phyloP scores from a whole-genome alignment of 2,329 filamentous ascomycete species.

The Hymenoscyphus albidus region DNA sequence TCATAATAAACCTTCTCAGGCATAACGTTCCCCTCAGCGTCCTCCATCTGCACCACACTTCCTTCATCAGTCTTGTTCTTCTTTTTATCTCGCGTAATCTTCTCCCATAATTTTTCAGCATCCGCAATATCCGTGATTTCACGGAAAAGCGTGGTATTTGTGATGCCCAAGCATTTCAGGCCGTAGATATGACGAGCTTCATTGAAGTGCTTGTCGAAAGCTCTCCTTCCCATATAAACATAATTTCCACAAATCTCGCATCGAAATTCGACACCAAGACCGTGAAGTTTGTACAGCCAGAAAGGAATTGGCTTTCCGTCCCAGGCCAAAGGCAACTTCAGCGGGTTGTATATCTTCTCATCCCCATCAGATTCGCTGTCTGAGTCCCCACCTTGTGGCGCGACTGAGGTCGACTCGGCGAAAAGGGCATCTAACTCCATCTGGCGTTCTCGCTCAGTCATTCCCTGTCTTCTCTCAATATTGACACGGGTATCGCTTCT shows the following conservation, averaged over 20 bases:
- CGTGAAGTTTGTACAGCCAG: conserved; percentile 97
- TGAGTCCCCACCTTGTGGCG: conserved; percentile 43
- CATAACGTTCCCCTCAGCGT: conserved; percentile 97
- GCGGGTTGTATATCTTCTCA: conserved; percentile 91
- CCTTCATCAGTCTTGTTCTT: conserved; percentile 71
- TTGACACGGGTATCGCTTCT: conserved; percentile 88
- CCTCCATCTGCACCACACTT: conserved; percentile 96
- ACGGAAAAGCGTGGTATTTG: conserved; percentile 82
- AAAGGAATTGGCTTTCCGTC: conserved; percentile 98
- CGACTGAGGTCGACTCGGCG: conserved; percentile 47
- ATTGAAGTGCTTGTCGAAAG: conserved; percentile 98
- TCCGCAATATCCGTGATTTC: conserved; percentile 94
- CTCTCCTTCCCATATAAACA: conserved; percentile 95
- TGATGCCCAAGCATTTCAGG: conserved; percentile 89
- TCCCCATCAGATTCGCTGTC: conserved; percentile 71
- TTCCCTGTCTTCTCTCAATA: conserved; percentile 92
- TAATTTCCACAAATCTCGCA: conserved; percentile 98
- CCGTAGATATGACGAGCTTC: conserved; percentile 91
- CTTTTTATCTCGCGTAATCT: conserved; percentile 83
- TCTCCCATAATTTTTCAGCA: conserved; percentile 84
- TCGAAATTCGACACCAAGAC: conserved; percentile 87
- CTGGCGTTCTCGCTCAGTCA: conserved; percentile 94
- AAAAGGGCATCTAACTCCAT: conserved; percentile 89
- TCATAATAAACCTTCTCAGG: conserved; percentile 97
- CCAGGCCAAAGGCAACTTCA: conserved; percentile 95